phyloP scores from a whole-genome alignment of 2,329 filamentous ascomycete genomes.

The Arachnopeziza araneosa region DNA sequence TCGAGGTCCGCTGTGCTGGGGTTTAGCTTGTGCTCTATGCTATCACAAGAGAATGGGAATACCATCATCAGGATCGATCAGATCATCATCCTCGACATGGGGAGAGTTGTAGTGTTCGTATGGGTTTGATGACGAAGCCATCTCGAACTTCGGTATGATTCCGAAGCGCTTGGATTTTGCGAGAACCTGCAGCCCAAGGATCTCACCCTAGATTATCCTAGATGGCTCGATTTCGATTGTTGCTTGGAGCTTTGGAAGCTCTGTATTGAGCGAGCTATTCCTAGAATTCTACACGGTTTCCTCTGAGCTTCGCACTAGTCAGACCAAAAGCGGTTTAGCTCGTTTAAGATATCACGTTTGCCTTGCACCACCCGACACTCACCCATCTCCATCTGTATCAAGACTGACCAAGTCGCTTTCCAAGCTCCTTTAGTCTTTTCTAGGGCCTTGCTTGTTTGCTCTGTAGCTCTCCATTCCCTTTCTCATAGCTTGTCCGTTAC shows the following conservation, averaged over 20 bases:
- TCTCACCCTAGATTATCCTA: not conserved
- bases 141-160: constrained; percentile 35
- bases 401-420: no score
- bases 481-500: no score
- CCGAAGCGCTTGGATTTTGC: not conserved
- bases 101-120: constrained; percentile 57
- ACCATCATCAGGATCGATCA: constrained; percentile 80
- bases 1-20: constrained; percentile 42
- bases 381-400: no score
- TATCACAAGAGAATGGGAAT: constrained; percentile 23
- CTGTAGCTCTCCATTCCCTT: no score
- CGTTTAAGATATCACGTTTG: not conserved
- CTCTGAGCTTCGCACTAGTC: not conserved
- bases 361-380: not conserved
- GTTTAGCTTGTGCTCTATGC: constrained; percentile 13
- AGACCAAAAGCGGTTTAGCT: not conserved
- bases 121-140: constrained; percentile 37
- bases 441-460: no score
- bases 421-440: no score
- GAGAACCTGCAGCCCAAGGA: not conserved
- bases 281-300: not conserved
- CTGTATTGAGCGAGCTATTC: not conserved
- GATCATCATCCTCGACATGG: constrained; percentile 58
- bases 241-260: not conserved
- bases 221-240: not conserved